These are phyloP conservation scores for Penicillium subrubescens DNA, from an alignment of 495 filamentous ascomycete species.

Conservation along the genomic window DNA sequence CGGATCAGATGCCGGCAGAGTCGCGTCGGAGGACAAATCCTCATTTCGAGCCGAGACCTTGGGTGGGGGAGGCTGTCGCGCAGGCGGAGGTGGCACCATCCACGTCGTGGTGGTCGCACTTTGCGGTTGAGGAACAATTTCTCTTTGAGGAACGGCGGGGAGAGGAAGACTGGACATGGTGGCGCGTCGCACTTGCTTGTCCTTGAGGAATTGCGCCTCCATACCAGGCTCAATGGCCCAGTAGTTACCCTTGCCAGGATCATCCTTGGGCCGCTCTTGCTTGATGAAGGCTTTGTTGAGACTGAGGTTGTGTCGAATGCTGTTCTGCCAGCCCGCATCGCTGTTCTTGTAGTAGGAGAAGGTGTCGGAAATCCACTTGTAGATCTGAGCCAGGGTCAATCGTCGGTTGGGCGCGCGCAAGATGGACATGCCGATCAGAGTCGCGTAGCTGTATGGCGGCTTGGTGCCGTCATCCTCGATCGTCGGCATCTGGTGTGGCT, in stretches of 20 bases:
- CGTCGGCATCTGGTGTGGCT: constrained; percentile 73
- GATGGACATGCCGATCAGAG: constrained; percentile 97
- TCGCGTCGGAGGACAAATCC: constrained; percentile 92
- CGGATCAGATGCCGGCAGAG: constrained; percentile 82
- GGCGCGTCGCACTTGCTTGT: constrained; percentile 67
- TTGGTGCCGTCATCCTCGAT: constrained; percentile 88
- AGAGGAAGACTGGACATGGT: constrained; percentile 51
- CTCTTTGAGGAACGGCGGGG: constrained; percentile 38
- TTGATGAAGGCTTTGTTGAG: constrained; percentile 97
- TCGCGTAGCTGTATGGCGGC: constrained; percentile 88
- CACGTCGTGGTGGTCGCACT: constrained; percentile 41
- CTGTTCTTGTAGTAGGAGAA: constrained; percentile 82
- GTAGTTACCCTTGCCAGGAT: constrained; percentile 98
- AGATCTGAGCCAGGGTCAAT: constrained; percentile 93
- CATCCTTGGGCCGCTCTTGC: constrained; percentile 93
- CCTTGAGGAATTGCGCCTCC: constrained; percentile 85
- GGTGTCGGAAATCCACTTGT: constrained; percentile 97
- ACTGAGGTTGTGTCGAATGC: constrained; percentile 97
- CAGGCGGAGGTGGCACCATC: constrained; percentile 40
- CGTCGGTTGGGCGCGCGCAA: constrained; percentile 80
- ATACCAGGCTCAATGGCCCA: constrained; percentile 90
- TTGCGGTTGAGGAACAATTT: constrained; percentile 32
- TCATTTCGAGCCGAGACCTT: constrained; percentile 31
- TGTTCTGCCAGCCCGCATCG: constrained; percentile 96
- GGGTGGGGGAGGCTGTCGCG: constrained; percentile 23